Evolutionary conservation across 345 rosid species (phyloP).

Genomic region (Acer yangbiense): DNA sequence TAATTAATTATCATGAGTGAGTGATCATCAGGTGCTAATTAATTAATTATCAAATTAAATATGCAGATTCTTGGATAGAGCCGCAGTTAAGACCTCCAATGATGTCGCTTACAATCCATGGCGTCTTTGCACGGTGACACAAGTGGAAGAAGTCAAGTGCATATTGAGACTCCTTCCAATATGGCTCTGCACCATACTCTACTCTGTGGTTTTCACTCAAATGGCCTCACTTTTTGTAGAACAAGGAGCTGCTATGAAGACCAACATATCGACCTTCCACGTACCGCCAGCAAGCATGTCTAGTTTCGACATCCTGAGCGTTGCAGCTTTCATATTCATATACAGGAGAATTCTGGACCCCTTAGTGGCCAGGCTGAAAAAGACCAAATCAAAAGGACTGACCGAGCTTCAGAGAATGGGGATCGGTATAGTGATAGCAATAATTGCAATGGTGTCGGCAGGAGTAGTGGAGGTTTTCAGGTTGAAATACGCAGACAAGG

Average conservation of each 20-base stretch:
- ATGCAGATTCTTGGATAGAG: slow-evolving; percentile 83
- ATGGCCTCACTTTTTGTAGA: slow-evolving; percentile 99
- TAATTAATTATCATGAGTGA: too few species aligned
- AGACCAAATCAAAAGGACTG: slow-evolving; percentile 55
- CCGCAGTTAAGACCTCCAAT: slow-evolving; percentile 62
- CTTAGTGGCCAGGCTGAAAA: slow-evolving; percentile 42
- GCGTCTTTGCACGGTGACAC: slow-evolving; percentile 81
- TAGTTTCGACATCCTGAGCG: slow-evolving; percentile 89
- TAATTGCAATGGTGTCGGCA: slow-evolving; percentile 79
- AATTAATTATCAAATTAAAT: not conserved
- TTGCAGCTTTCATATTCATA: slow-evolving; percentile 69
- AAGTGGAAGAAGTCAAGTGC: slow-evolving; percentile 98
- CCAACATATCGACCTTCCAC: slow-evolving; percentile 51
- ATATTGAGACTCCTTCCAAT: slow-evolving; percentile 81
- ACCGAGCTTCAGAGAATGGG: slow-evolving; percentile 97
- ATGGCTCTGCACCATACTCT: slow-evolving; percentile 96
- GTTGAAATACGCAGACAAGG: slow-evolving; percentile 45
- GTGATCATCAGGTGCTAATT: too few species aligned
- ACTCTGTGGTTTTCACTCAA: slow-evolving; percentile 95
- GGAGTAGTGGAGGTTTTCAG: slow-evolving; percentile 75
- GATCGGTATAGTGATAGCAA: slow-evolving; percentile 71
- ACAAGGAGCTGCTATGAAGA: slow-evolving; percentile 92
- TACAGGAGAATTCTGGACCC: slow-evolving; percentile 79
- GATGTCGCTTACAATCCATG: slow-evolving; percentile 45
- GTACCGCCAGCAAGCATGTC: slow-evolving; percentile 98